Percentiles rank a stretch among this genome's conserved stretches.
phyloP scores from a whole-genome alignment of 2,329 filamentous ascomycete species.

The Colletotrichum sp. region DNA sequence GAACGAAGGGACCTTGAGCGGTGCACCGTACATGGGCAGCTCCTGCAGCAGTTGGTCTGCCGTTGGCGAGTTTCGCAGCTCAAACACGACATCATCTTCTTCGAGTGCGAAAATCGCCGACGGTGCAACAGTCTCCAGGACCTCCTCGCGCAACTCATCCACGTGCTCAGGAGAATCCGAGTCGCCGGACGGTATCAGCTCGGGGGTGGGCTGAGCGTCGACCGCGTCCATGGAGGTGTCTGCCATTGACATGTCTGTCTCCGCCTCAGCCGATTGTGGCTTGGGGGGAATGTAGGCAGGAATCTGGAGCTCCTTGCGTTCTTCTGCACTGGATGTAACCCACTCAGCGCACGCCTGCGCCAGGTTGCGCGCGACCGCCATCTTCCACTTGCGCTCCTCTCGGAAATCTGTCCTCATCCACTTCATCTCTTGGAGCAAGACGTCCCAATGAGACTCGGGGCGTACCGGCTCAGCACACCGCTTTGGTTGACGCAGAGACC shows the following conservation, averaged over 20 bases:
- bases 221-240: constrained; percentile 35
- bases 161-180: constrained; percentile 58
- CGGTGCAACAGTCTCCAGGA: constrained; percentile 62
- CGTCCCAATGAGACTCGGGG: constrained; percentile 81
- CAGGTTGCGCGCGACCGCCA: constrained; percentile 77
- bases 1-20: constrained; percentile 62
- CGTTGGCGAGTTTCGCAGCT: constrained; percentile 74
- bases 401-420: constrained; percentile 98
- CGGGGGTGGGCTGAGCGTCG: constrained; percentile 63
- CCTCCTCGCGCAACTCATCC: constrained; percentile 46
- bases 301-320: constrained; percentile 73
- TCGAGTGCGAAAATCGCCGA: constrained; percentile 84
- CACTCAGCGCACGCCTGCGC: constrained; percentile 87
- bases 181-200: constrained; percentile 69
- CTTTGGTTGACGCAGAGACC: constrained; percentile 90
- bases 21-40: constrained; percentile 78
- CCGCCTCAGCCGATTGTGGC: constrained; percentile 28
- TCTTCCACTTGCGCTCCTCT: constrained; percentile 95
- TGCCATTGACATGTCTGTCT: constrained; percentile 36
- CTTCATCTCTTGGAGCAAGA: constrained; percentile 88
- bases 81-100: constrained; percentile 82
- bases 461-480: constrained; percentile 81
- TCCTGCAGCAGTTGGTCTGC: constrained; percentile 81
- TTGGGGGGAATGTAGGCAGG: constrained; percentile 55
- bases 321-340: constrained; percentile 67